Percentiles rank a stretch among this genome's conserved stretches.
Evolutionary conservation across 2,329 filamentous ascomycete genomes (phyloP).

Genomic region (Seiridium unicorne): DNA sequence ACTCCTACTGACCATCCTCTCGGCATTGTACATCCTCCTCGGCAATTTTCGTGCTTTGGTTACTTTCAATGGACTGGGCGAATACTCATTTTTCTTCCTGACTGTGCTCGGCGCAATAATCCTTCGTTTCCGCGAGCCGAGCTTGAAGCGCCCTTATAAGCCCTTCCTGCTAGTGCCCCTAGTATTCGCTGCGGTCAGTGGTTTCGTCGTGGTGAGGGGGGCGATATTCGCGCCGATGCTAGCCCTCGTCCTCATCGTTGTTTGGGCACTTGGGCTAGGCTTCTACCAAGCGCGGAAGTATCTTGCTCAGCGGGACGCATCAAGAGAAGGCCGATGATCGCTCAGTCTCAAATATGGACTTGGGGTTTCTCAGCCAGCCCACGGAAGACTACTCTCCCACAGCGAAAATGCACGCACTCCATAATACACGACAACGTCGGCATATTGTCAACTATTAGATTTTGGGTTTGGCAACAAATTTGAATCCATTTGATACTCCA

Average conservation of each 20-base stretch:
- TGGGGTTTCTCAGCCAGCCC: not conserved
- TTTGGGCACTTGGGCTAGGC: slow-evolving; percentile 48
- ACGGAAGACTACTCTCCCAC: not conserved
- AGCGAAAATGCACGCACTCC: no score
- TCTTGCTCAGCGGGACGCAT: slow-evolving; percentile 8
- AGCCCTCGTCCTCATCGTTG: slow-evolving; percentile 46
- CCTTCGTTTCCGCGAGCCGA: slow-evolving; percentile 54
- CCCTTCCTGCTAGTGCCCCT: slow-evolving; percentile 48
- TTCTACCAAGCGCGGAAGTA: slow-evolving; percentile 32
- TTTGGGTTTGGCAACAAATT: no score
- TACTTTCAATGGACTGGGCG: slow-evolving; percentile 58
- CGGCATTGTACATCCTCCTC: slow-evolving; percentile 56
- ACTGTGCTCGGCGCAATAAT: slow-evolving; percentile 59
- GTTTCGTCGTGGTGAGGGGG: slow-evolving; percentile 57
- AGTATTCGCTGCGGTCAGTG: slow-evolving; percentile 56
- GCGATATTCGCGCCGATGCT: slow-evolving; percentile 58
- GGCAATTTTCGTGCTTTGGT: slow-evolving; percentile 61
- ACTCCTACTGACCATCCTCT: slow-evolving; percentile 45
- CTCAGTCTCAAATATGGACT: not conserved
- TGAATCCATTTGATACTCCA: no score
- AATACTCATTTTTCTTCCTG: slow-evolving; percentile 64
- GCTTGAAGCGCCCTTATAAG: slow-evolving; percentile 54
- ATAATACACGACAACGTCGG: no score
- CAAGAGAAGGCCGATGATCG: not conserved
- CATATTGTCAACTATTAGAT: no score